Conservation (phyloP, 2,329 filamentous ascomycete species). For the Apiospora aurea region DNA sequence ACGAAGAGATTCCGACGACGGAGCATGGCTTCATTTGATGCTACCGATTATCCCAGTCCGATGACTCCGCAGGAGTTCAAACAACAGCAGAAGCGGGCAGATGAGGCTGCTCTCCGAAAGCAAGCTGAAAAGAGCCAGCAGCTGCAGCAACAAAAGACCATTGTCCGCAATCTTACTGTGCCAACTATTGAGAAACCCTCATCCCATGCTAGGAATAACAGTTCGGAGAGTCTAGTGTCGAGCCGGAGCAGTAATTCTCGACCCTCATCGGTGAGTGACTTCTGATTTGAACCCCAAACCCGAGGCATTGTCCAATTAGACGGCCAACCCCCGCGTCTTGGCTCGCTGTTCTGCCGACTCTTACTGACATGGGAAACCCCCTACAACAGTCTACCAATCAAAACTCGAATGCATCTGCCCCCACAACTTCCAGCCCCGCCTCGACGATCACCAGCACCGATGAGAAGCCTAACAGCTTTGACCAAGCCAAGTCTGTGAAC, state of each 20-base stretch:
- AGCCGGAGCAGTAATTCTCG: slow-evolving; percentile 65
- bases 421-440: slow-evolving; percentile 62
- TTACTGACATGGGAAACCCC: slow-evolving; percentile 48
- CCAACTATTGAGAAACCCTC: slow-evolving; percentile 42
- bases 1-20: slow-evolving; percentile 81
- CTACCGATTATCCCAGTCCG: slow-evolving; percentile 50
- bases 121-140: slow-evolving; percentile 38
- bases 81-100: slow-evolving; percentile 32
- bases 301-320: slow-evolving; percentile 54
- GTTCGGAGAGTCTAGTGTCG: slow-evolving; percentile 70
- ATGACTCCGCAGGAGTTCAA: slow-evolving; percentile 47
- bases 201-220: slow-evolving; percentile 58
- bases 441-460: slow-evolving; percentile 51
- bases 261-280: slow-evolving; percentile 69
- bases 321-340: slow-evolving; percentile 35
- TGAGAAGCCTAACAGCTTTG: slow-evolving; percentile 56
- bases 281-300: slow-evolving; percentile 29
- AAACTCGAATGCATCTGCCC: slow-evolving; percentile 55
- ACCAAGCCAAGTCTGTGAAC: slow-evolving; percentile 62
- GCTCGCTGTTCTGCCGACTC: slow-evolving; percentile 46
- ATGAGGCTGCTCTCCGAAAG: slow-evolving; percentile 34
- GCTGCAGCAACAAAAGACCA: slow-evolving; percentile 46
- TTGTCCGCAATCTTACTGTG: slow-evolving; percentile 43
- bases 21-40: slow-evolving; percentile 75
- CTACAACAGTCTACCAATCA: slow-evolving; percentile 64